phyloP scores from a whole-genome alignment of 2,329 filamentous ascomycete species.

The Colletotrichum gigasporum region DNA sequence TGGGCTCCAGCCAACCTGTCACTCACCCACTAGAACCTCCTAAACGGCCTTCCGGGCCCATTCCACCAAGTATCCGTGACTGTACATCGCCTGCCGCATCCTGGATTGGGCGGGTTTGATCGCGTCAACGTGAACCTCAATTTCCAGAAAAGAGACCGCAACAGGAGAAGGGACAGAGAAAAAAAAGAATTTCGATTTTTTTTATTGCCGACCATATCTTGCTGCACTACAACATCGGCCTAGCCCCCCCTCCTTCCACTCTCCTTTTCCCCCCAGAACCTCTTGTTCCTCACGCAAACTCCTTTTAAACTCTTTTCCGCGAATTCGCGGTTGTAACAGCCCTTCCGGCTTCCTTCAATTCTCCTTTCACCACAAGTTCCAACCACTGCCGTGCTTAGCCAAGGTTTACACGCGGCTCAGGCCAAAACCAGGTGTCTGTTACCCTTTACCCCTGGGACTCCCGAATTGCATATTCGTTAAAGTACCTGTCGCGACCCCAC shows the following conservation, averaged over 20 bases:
- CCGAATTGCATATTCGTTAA: conserved; percentile 33
- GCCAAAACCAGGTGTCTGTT: conserved; percentile 16
- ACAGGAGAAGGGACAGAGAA: not conserved
- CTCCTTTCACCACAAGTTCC: conserved; percentile 2
- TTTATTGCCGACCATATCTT: conserved; percentile 24
- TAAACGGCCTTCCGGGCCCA: not conserved
- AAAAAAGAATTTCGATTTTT: not conserved
- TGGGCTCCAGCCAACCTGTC: conserved; percentile 11
- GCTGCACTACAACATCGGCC: conserved; percentile 8
- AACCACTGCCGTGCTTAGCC: conserved; percentile 19
- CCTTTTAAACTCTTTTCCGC: conserved; percentile 20
- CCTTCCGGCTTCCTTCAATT: not conserved
- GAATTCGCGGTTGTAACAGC: not conserved
- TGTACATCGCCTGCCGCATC: conserved; percentile 19
- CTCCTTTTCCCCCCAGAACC: conserved; percentile 3
- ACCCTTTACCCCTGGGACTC: conserved; percentile 26
- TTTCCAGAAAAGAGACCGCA: conserved; percentile 24
- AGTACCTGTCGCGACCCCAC: conserved; percentile 31
- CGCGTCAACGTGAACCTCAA: conserved; percentile 31
- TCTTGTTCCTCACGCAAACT: conserved; percentile 4
- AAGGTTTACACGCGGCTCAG: conserved; percentile 12
- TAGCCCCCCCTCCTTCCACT: conserved; percentile 2
- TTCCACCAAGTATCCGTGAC: conserved; percentile 12
- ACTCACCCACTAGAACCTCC: not conserved
- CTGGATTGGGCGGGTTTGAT: conserved; percentile 25